Conservation (phyloP, 176 grass and related monocot genomes). For the Olyra latifolia region DNA sequence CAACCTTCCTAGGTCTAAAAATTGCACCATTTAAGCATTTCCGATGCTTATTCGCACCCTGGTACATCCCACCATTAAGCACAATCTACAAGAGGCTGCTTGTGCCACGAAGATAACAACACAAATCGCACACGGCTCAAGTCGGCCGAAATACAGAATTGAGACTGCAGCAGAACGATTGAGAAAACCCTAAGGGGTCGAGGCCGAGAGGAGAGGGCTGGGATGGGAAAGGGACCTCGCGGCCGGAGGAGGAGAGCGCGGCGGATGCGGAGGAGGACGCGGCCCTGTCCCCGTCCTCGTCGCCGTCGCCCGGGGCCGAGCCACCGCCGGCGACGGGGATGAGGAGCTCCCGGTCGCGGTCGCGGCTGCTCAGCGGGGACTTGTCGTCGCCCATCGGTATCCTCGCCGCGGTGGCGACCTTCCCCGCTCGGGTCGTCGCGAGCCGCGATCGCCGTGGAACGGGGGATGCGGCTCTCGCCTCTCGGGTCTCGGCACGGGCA, state of each 20-base stretch:
- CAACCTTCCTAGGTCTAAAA: not conserved
- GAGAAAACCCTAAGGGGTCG: slow-evolving; percentile 25
- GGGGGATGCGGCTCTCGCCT: not conserved
- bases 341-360: slow-evolving; percentile 79
- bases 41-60: not conserved
- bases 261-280: slow-evolving; percentile 45
- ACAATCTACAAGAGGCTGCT: not conserved
- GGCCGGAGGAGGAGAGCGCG: slow-evolving; percentile 67
- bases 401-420: not conserved
- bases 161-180: not conserved
- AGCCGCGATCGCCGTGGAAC: slow-evolving; percentile 33
- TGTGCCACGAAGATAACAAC: not conserved
- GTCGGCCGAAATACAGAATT: not conserved
- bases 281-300: slow-evolving; percentile 39
- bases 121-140: not conserved
- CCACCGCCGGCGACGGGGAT: slow-evolving; percentile 75
- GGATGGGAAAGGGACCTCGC: slow-evolving; percentile 51
- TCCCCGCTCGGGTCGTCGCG: slow-evolving; percentile 34
- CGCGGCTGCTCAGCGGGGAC: slow-evolving; percentile 56
- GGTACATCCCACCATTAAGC: not conserved
- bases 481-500: not conserved
- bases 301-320: slow-evolving; percentile 25
- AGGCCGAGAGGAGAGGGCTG: not conserved
- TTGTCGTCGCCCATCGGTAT: slow-evolving; percentile 77
- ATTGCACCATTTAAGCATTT: not conserved